Base-by-base conservation (phyloP, 2,329 filamentous ascomycete genomes). In the Helotiales sp. region DNA sequence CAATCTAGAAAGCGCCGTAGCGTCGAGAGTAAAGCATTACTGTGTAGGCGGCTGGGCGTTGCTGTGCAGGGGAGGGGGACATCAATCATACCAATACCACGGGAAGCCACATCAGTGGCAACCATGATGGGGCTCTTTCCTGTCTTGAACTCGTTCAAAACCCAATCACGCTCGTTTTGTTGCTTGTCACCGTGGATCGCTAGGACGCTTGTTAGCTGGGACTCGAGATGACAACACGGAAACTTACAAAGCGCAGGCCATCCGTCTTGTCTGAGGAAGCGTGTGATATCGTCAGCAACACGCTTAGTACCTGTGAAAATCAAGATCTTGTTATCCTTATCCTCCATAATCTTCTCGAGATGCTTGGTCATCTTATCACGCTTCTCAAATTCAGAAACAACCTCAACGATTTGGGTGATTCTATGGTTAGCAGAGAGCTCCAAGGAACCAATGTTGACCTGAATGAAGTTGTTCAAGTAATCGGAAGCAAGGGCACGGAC, bases 111-210 rank as follows among this genome's bases (percentile, higher is more conserved):
- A 74, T 98, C 95, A 67, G 95, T 99, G 80, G 95, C 95, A 81
- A 99, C 95, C 93, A 99, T 96, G 86, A 99, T 96, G 74, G 95
- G 95, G 81, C 92, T 96, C 84, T 98, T 97, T 79, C 92, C 93
- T 66, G 90, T 91, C 87, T 98, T 99, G 87, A 99, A 99, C 77
- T 98, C 93, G 77, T 98, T 96, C 74, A 99, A 83, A 71, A 98
- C 95, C 92, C 95, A 98, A 77, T 98, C 95, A 81, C 95, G 93
- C 81, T 99, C 95, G 77, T 97, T 96, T 74, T 99, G 95, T 75
- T 97, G 93, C 83, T 98, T 98, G 81, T 98, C 95, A 73, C 95
- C 95, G 82, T 99, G 95, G 69, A 99, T 98, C 63, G 95, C 91
- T 95, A 63, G 17, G 52, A 59, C 46, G 4, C 15, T 42, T 51